A percentile compares a stretch with the other conserved stretches of the same genome.
These are phyloP conservation scores for Haberlea rhodopensis DNA, from an alignment of 257 asterid genomes.

Conservation along the genomic window DNA sequence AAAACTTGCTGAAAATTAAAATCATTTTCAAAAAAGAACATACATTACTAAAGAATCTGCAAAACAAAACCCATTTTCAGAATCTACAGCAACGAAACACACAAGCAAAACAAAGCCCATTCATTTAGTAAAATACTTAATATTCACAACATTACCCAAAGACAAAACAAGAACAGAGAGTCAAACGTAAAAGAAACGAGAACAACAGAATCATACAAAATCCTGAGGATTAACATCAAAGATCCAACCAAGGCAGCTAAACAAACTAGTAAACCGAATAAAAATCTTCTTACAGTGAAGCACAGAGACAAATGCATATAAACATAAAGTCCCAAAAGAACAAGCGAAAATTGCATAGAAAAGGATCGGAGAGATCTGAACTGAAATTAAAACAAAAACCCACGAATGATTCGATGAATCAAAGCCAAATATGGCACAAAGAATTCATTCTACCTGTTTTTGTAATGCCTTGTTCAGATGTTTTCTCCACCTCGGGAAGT, in stretches of 20 bases:
- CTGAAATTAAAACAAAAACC: not conserved
- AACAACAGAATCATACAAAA: not conserved
- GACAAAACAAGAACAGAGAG: too few species aligned
- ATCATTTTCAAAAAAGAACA: not conserved
- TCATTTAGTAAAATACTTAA: not conserved
- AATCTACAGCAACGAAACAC: not conserved
- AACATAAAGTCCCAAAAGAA: not conserved
- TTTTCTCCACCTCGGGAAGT: not conserved
- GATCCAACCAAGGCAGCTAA: too few species aligned
- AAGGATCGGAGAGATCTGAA: not conserved
- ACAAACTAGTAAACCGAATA: not conserved
- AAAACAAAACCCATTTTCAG: conserved; percentile 15
- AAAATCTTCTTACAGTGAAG: not conserved
- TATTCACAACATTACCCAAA: conserved; percentile 17
- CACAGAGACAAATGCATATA: not conserved
- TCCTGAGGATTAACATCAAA: not conserved
- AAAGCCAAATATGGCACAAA: not conserved
- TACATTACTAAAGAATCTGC: conserved; percentile 3
- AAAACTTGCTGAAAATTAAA: not conserved
- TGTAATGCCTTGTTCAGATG: not conserved
- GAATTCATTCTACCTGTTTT: not conserved
- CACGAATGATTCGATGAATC: not conserved
- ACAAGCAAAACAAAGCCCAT: conserved; percentile 10
- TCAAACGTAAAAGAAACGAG: not conserved
- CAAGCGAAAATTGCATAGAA: not conserved